phyloP scores from a whole-genome alignment of 306 rosid species.

The Prosopis cineraria region DNA sequence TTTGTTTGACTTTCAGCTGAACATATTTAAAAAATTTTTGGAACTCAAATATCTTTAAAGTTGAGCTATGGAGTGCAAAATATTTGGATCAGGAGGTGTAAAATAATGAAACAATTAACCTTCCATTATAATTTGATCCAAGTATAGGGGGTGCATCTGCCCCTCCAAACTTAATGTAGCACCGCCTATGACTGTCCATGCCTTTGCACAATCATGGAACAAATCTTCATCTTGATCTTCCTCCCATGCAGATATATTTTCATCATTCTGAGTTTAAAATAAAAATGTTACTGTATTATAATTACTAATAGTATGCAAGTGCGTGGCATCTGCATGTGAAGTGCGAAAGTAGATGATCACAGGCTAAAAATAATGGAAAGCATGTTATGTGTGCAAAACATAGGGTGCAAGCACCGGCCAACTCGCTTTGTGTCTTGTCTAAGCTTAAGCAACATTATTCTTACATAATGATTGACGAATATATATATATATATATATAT shows the following conservation, averaged over 20 bases:
- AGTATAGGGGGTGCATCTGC: no score
- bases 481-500: background rate
- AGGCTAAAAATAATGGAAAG: constrained; percentile 6
- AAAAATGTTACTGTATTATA: background rate
- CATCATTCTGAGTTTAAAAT: background rate
- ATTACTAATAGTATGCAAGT: no score
- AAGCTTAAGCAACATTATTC: constrained; percentile 42
- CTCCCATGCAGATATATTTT: background rate
- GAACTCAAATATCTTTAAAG: no score
- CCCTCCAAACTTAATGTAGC: no score
- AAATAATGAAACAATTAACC: no score
- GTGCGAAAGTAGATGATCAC: background rate
- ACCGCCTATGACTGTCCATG: background rate
- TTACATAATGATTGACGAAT: background rate
- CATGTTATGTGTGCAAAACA: background rate
- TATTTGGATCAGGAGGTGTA: no score
- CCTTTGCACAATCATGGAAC: background rate
- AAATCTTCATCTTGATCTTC: background rate
- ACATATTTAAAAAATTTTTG: no score
- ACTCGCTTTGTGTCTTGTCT: constrained; percentile 35
- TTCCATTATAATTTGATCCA: no score
- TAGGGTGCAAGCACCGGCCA: background rate
- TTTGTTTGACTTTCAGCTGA: no score
- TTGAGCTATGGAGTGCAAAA: no score
- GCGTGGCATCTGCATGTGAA: background rate